Percentiles rank a stretch among this genome's conserved stretches.
These are phyloP conservation scores for Colletotrichum higginsianum DNA, from an alignment of 2,329 filamentous ascomycete genomes.

Conservation along the genomic window DNA sequence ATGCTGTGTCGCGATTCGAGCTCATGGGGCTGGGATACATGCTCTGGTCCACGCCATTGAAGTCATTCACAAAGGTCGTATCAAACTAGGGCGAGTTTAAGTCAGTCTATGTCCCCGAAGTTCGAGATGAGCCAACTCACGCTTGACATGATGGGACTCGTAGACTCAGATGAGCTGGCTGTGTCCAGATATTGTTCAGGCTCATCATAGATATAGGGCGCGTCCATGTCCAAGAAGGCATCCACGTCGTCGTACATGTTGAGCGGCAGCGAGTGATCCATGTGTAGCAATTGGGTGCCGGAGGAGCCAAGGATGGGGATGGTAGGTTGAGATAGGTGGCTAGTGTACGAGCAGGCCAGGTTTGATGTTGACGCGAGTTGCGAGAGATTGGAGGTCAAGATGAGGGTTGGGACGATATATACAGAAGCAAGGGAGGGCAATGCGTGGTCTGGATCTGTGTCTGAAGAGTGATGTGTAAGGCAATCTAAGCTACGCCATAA, in stretches of 20 bases:
- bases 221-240: conserved; percentile 42
- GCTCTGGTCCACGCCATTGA: conserved; percentile 44
- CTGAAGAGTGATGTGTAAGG: conserved; percentile 40
- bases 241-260: conserved; percentile 44
- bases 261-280: conserved; percentile 39
- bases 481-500: conserved; percentile 30
- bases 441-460: conserved; percentile 11
- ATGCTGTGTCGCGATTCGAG: conserved; percentile 42
- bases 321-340: not conserved
- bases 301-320: not conserved
- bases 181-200: conserved; percentile 40
- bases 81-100: conserved; percentile 39
- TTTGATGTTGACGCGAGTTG: conserved; percentile 14
- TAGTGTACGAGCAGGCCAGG: not conserved
- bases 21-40: conserved; percentile 54
- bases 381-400: not conserved
- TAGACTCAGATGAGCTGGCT: conserved; percentile 43
- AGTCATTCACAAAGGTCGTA: conserved; percentile 46
- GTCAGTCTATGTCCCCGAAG: not conserved
- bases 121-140: conserved; percentile 24
- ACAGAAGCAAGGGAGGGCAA: not conserved
- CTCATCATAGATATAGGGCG: conserved; percentile 43
- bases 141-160: conserved; percentile 43
- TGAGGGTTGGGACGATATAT: conserved; percentile 26
- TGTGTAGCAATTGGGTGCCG: conserved; percentile 14